These are phyloP conservation scores for Penstemon eatonii DNA, from an alignment of 257 asterid species.

Conservation along the genomic window DNA sequence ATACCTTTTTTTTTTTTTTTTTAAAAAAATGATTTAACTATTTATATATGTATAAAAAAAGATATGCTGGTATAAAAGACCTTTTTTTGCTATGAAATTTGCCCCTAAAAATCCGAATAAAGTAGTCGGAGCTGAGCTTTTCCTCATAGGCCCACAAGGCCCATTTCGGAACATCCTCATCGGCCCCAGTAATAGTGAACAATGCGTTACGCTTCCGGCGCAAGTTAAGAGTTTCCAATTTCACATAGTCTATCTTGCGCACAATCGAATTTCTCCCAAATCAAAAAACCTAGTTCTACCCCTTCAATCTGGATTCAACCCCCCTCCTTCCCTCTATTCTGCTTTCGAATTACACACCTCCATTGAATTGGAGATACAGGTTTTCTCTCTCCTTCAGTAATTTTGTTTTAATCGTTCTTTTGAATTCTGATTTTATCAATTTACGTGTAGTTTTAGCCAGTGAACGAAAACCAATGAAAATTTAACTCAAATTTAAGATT, in stretches of 20 bases:
- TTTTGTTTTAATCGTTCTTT: constrained; percentile 11
- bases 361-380: constrained; percentile 34
- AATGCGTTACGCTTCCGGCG: too few species aligned
- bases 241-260: constrained; percentile 35
- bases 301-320: constrained; percentile 24
- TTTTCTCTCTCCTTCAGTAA: constrained; percentile 13
- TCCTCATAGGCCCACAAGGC: too few species aligned
- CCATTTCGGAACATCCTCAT: too few species aligned
- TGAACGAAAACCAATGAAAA: constrained; percentile 16
- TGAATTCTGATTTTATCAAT: neutral
- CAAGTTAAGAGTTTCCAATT: too few species aligned
- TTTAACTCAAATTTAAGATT: constrained; percentile 16
- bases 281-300: constrained; percentile 41
- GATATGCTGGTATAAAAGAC: too few species aligned
- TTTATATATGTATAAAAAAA: too few species aligned
- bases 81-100: too few species aligned
- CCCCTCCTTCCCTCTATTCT: constrained; percentile 27
- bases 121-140: too few species aligned
- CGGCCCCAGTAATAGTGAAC: too few species aligned
- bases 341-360: constrained; percentile 31
- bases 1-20: too few species aligned
- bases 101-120: too few species aligned
- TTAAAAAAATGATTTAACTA: too few species aligned
- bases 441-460: constrained; percentile 33
- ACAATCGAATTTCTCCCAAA: constrained; percentile 39